Conservation (phyloP, 306 rosid species). For the Astragalus membranaceus region DNA sequence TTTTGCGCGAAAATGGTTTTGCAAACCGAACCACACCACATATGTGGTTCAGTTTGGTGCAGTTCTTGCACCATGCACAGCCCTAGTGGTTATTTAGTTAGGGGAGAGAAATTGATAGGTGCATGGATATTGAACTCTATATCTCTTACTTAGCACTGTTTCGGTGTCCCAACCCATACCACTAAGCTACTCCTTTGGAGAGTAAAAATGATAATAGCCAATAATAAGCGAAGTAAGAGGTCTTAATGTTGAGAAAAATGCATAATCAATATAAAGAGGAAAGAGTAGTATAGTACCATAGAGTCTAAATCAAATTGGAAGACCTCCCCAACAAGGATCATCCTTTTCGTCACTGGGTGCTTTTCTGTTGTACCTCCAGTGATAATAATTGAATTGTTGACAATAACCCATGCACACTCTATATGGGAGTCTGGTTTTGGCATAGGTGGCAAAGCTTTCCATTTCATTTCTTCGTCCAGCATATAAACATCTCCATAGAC, state of each 20-base stretch:
- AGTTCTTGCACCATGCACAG: too few species aligned
- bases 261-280: neutral
- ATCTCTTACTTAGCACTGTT: too few species aligned
- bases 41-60: too few species aligned
- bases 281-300: constrained; percentile 34
- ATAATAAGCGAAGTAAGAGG: neutral
- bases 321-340: constrained; percentile 85
- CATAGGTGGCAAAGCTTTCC: constrained; percentile 71
- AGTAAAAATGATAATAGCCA: neutral
- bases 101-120: too few species aligned
- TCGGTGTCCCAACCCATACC: too few species aligned
- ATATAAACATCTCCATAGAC: constrained; percentile 76
- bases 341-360: constrained; percentile 71
- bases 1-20: too few species aligned
- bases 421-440: constrained; percentile 85
- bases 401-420: constrained; percentile 71
- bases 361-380: constrained; percentile 90
- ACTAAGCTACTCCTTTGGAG: too few species aligned
- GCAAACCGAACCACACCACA: too few species aligned
- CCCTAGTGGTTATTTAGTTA: too few species aligned
- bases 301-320: constrained; percentile 62
- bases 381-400: constrained; percentile 70
- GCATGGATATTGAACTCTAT: too few species aligned
- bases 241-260: neutral
- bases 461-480: constrained; percentile 78